Evolutionary conservation across 164 flowering plant genomes (phyloP), one percentile per base, ranked within the genome.

Genomic region (Aristolochia contorta): DNA sequence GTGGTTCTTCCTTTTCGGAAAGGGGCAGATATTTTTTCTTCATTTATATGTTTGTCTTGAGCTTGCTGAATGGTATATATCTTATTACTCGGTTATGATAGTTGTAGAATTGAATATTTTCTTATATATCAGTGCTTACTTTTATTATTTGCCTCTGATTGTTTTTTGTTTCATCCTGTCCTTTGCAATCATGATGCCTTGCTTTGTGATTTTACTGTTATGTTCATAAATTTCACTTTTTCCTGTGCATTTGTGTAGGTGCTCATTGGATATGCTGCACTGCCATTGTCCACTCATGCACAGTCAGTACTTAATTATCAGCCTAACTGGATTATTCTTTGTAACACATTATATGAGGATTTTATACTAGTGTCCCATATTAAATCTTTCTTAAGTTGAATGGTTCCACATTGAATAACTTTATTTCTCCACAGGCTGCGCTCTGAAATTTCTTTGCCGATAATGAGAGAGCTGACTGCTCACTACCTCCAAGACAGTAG

Each of bases 381-480:
- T 20, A 18, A 49, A 5, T 55, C 33, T 16, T 56, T 16, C n/a
- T 14, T 27, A 32, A n/a, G 18, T 15, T 27, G 58, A 0, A 24
- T 30, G 8, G n/a, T 15, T 56, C 16, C 16, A 24, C 19, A 23
- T 21, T 12, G 12, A 32, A 8, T 56, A 16, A 15, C 58, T 19
- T 72, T 57, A 21, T 65, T 65, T 57, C 50, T 33, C 8, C 56
- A 58, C 85, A 93, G 99, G 84, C 71, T 79, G 71, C 84, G 81
- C 59, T 88, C 97, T 54, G 99, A 93, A 67, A 84, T 93, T 55
- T 79, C 89, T 50, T 75, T 93, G 56, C 97, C 99, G 54, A 75
- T 93, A 12, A 79, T 90, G 91, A 86, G 71, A 74, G 97, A 93
- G 73, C 80, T 93, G 69, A 80, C 84, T 71, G 97, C 99, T 20